These are phyloP conservation scores for Anisodus tanguticus DNA, from an alignment of 257 asterid genomes.

Conservation along the genomic window DNA sequence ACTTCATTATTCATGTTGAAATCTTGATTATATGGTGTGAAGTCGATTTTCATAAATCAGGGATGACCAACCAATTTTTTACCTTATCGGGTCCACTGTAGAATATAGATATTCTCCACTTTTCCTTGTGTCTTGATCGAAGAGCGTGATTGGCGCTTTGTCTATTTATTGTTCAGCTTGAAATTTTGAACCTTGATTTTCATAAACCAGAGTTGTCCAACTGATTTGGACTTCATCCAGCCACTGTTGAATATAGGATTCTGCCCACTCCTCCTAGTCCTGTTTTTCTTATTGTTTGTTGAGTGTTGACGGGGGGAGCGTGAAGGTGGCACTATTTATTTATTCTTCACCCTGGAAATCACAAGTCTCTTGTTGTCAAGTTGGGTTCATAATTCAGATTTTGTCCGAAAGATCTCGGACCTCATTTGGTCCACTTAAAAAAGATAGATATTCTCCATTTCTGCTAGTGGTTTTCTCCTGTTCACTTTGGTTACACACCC, in stretches of 20 bases:
- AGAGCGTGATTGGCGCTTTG: background rate
- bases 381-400: background rate
- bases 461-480: background rate
- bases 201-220: background rate
- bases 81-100: background rate
- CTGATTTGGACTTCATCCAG: background rate
- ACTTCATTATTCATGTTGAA: background rate
- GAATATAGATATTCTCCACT: background rate
- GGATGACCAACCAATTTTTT: background rate
- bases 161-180: conserved; percentile 34
- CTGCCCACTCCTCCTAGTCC: background rate
- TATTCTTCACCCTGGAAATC: background rate
- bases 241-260: background rate
- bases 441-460: background rate
- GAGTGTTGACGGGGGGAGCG: conserved; percentile 32
- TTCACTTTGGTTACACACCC: background rate
- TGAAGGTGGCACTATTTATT: background rate
- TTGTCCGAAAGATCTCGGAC: background rate
- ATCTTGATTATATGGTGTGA: background rate
- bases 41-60: background rate
- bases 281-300: background rate
- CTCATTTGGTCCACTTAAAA: background rate
- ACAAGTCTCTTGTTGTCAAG: background rate
- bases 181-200: conserved; percentile 40
- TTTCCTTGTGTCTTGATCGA: background rate